Conservation (phyloP, 2,329 filamentous ascomycete genomes). For the Pseudofabraea citricarpa region DNA sequence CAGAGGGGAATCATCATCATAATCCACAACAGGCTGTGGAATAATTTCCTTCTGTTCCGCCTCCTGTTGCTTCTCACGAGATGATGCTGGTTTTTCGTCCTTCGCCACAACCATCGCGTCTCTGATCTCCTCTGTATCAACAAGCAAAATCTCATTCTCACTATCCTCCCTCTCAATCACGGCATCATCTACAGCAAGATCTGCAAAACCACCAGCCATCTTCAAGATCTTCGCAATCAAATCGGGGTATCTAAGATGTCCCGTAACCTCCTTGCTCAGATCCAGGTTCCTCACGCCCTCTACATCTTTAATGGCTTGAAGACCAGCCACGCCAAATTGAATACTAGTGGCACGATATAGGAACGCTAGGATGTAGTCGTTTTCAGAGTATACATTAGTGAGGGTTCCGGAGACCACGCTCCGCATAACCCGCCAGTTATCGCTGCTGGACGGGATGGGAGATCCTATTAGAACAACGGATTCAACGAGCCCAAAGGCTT, state of each 20-base stretch:
- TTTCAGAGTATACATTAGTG: conserved; percentile 85
- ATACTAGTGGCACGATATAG: conserved; percentile 79
- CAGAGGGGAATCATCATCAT: background rate
- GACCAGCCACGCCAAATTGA: conserved; percentile 77
- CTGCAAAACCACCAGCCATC: conserved; percentile 61
- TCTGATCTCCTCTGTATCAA: background rate
- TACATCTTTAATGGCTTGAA: conserved; percentile 69
- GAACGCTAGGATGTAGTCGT: conserved; percentile 85
- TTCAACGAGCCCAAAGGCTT: conserved; percentile 62
- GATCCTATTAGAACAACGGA: conserved; percentile 73
- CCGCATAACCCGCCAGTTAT: conserved; percentile 73
- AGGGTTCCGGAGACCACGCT: conserved; percentile 76
- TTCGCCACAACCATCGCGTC: background rate
- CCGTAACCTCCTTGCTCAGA: conserved; percentile 57
- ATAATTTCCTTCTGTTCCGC: background rate
- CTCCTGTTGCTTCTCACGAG: background rate
- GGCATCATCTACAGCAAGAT: conserved; percentile 42
- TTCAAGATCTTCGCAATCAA: conserved; percentile 62
- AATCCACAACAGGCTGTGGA: background rate
- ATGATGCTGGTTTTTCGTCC: background rate
- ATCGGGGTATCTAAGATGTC: conserved; percentile 65
- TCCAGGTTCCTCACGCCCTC: conserved; percentile 51
- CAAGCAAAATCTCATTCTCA: conserved; percentile 29
- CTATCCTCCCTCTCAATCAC: conserved; percentile 32
- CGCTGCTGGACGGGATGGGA: conserved; percentile 67